Evolutionary conservation across 108 stramenopile genomes (phyloP), one percentile per base, ranked within the genome.

Genomic region (Skeletonema menzelii): DNA sequence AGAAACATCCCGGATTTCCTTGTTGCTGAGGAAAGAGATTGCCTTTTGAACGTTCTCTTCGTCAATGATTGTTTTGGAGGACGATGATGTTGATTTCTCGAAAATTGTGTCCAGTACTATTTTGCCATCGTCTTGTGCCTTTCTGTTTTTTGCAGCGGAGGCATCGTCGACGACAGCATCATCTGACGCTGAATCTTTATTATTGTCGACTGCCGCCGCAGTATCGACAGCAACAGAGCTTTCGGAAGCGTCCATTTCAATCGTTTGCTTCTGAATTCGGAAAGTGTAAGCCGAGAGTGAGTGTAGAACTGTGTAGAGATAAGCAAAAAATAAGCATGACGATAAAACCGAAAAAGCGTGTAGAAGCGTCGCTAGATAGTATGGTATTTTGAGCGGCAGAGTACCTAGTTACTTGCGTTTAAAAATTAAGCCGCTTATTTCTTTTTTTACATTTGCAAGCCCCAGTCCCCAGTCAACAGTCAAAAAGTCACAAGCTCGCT

Each of bases 31-130:
- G 40, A 76, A 76, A 15, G 68, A 46, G 5, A 44, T 56, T 27
- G 67, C 75, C 53, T 76, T 76, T 58, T 76, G 37, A 62, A 76
- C 63, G 20, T 55, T 62, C 30, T 75, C 74, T 27, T 67, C 59
- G 19, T 74, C 57, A 30, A 56, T 53, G 5, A 53, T 53, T 22
- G 22, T 8, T 22, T 19, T 6, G 19, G 49, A 24, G 0, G 49
- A 53, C 5, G 44, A 4, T 46, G 44, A 46, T 22, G 49, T 53
- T 53, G 49, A 53, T 22, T 53, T 53, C 22, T 53, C 49, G 8
- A 22, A 53, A 1, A 53, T 7, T 5, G 49, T 8, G 22, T 53
- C 22, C 22, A 53, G 19, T 20, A 53, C 10, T 53, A 53, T 22
- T 53, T n/a, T 53, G 49, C 24, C 49, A 53, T 22, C 20, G 22